These are phyloP conservation scores for Urtica urens DNA, from an alignment of 306 rosid genomes.

Conservation along the genomic window DNA sequence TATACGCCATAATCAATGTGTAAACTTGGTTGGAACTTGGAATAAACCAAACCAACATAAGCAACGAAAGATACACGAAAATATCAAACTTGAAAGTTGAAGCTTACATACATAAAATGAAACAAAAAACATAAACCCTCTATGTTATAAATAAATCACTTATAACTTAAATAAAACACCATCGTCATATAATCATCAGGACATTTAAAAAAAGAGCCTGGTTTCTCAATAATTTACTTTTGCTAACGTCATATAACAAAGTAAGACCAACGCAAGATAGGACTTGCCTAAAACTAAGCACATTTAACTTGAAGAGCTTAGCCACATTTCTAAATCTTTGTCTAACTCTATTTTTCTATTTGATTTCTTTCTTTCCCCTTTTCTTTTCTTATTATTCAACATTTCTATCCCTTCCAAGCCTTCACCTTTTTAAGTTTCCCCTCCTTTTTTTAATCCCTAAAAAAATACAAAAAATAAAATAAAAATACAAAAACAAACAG, in stretches of 20 bases:
- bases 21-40: no score
- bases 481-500: conserved; percentile 4
- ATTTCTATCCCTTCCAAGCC: conserved; percentile 14
- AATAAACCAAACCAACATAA: no score
- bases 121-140: no score
- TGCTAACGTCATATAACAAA: no score
- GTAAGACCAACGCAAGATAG: conserved; percentile 14
- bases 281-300: conserved; percentile 22
- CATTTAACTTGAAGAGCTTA: conserved; percentile 21
- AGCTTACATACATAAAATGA: no score
- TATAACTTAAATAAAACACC: conserved; percentile 11
- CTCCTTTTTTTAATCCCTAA: neutral
- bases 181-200: conserved; percentile 37
- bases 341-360: conserved; percentile 22
- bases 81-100: neutral
- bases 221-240: conserved; percentile 19
- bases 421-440: conserved; percentile 13
- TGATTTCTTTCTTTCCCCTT: conserved; percentile 14
- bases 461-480: no score
- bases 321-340: conserved; percentile 28
- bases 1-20: no score
- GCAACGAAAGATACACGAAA: neutral
- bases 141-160: conserved; percentile 21
- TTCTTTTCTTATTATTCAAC: conserved; percentile 10
- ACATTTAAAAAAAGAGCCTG: conserved; percentile 52